A percentile compares a stretch with the other conserved stretches of the same genome.
phyloP scores from a whole-genome alignment of 768 basidiomycete species.

The Mycena alexandri region DNA sequence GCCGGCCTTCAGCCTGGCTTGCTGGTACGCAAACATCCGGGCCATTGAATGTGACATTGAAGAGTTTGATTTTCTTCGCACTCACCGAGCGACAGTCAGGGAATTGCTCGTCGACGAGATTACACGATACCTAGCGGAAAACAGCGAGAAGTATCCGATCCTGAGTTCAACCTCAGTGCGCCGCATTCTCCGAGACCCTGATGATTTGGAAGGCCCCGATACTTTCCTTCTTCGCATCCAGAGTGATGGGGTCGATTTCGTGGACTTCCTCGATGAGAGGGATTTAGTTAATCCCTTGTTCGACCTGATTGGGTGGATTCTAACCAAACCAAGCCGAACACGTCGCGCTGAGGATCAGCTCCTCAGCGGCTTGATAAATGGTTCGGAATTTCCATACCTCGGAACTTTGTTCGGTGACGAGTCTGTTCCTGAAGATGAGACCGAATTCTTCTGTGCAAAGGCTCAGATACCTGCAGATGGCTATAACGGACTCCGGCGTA shows the following conservation, averaged over 20 bases:
- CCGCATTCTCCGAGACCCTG: not conserved
- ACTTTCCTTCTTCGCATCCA: not conserved
- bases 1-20: not conserved
- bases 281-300: not conserved
- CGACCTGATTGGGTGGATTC: not conserved
- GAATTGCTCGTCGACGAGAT: slow-evolving; percentile 8
- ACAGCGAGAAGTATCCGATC: not conserved
- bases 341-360: not conserved
- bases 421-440: not conserved
- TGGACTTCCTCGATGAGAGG: not conserved
- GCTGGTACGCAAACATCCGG: slow-evolving; percentile 3
- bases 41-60: slow-evolving; percentile 8
- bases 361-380: no score
- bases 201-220: not conserved
- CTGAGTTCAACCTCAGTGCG: not conserved
- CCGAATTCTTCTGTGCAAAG: slow-evolving; percentile 4
- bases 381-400: no score
- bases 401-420: no score
- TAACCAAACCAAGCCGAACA: not conserved
- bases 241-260: not conserved
- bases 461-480: slow-evolving; percentile 22
- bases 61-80: not conserved
- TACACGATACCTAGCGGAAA: slow-evolving; percentile 7
- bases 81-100: slow-evolving; percentile 5
- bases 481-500: slow-evolving; percentile 22